A percentile compares a stretch with the other conserved stretches of the same genome.
phyloP scores from a whole-genome alignment of 352 stramenopile species.

The Globisporangium emineosum region DNA sequence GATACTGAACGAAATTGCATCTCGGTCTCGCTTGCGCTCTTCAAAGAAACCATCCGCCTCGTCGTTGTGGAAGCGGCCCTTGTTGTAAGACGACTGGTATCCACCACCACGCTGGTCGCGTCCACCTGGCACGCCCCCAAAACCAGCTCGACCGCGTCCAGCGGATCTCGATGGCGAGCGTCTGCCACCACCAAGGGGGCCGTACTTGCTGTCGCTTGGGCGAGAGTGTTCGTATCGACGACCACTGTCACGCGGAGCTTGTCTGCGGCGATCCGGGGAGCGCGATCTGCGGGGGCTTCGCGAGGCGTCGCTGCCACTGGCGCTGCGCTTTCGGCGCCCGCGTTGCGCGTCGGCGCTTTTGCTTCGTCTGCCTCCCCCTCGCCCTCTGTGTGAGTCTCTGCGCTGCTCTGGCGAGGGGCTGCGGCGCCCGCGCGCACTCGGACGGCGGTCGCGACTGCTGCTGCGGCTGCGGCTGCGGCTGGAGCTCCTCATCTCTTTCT shows the following conservation, averaged over 20 bases:
- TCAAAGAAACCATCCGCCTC: conserved; percentile 71
- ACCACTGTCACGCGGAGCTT: conserved; percentile 3
- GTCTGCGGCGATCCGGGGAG: conserved; percentile 14
- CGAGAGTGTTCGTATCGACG: conserved; percentile 1
- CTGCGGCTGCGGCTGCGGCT: conserved; percentile 19
- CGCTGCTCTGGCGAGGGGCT: conserved; percentile 15
- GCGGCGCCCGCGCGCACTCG: conserved; percentile 10
- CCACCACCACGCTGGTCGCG: conserved; percentile 8
- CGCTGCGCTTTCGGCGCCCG: conserved; percentile 18
- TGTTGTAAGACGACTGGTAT: conserved; percentile 15
- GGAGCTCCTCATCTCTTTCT: conserved; percentile 10
- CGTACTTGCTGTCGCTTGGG: conserved; percentile 16
- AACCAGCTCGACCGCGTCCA: conserved; percentile 17
- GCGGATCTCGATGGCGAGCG: conserved; percentile 4
- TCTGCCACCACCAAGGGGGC: conserved; percentile 4
- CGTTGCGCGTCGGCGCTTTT: conserved; percentile 23
- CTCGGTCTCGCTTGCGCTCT: conserved; percentile 61
- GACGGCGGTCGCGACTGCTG: conserved; percentile 13
- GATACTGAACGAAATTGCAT: conserved; percentile 62
- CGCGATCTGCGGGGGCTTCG: conserved; percentile 11
- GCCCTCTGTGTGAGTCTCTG: neutral
- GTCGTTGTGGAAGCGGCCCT: conserved; percentile 30
- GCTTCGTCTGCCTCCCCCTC: conserved; percentile 18
- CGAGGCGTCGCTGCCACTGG: conserved; percentile 12
- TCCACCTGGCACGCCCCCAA: conserved; percentile 4